Evolutionary conservation across 192 early-diverging fungal species (phyloP), one percentile per base, ranked within the genome.

Genomic region (Coemansia javaensis): DNA sequence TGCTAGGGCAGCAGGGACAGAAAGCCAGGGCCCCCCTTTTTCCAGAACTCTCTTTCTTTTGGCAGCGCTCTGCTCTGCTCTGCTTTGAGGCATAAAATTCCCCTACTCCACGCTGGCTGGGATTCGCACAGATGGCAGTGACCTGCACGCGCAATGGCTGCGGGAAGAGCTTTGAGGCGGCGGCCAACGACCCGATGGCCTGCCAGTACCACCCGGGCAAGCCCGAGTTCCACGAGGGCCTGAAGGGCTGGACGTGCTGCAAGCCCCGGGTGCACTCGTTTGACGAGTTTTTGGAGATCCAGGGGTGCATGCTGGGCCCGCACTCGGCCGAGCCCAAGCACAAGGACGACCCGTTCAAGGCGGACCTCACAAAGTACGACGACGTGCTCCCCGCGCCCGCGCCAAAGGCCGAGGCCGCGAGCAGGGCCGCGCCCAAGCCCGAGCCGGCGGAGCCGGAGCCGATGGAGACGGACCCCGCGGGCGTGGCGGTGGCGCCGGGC

Each of bases 191-290:
- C 32, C 77, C 87, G 45, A 82, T 81, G 35, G 80, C 89, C 6
- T 94, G 94, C 79, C 83, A 85, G 51, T 89, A 82, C 75, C 96
- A 99, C 55, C 77, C 90, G 2, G 87, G 86, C 18, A 83, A 77
- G 16, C 96, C 96, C 14, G 82, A 92, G 38, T 99, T 99, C 73
- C 96, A 97, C 70, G 96, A 99, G 62, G 96, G 92, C 53, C 76
- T 85, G 34, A 89, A 92, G 75, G 90, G 92, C 34, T 98, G 93
- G 92, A 83, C 83, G 35, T 98, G 96, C 75, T 98, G 96, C 75
- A 68, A 79, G 20, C 91, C 93, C 45, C 82, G 90, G 25, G 93
- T 94, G 44, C 72, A 64, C 24, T 85, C 88, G 37, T 98, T 98
- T 58, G 86, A 96, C 68, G 91, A 91, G 32, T 98, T 98, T 72